Evolutionary conservation across 1,284 basidiomycete genomes (phyloP), one percentile per base, ranked within the genome.

Genomic region (Gymnopus androsaceus): DNA sequence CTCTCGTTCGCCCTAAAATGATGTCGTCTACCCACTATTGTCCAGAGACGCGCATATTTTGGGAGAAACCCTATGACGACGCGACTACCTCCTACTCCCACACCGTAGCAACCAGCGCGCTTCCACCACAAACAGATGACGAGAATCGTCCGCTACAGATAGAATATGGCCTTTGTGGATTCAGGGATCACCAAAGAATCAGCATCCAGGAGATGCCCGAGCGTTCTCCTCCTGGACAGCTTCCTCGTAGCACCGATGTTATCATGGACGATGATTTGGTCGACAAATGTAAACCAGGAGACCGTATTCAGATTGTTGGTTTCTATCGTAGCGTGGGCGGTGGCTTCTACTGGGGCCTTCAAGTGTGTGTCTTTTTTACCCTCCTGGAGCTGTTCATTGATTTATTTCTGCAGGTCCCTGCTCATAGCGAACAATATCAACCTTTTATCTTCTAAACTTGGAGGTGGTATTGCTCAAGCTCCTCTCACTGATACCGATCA

Each of bases 151-250:
- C 86, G 5, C 78, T 99, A 46, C 84, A 95, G 67, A 98, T 91
- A 67, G 97, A 99, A 75, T 99, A 88, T 68, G 97, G 97, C 11
- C 80, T 90, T 60, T 94, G 92, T 67, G 85, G 90, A 4, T 99
- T 97, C 79, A 83, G 93, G 56, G 97, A 99, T 74, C 93, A 98
- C 74, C 97, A 99, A 74, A 87, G 94, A 62, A 94, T 99, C 68
- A 94, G 89, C 68, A 98, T 99, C 60, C 97, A 99, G 73, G 97
- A 99, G 70, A 99, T 99, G 96, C 97, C 97, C 1, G 97, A 99
- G 74, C 86, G 96, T 14, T 95, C 97, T 7, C 97, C 97, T 17
- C 90, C 97, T 19, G 97, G 97, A 27, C 96, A 99, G 72, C 79
- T 99, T 42, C 97, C 97, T 40, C 83, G 97, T 38, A 95, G 94